Conservation (phyloP, 2,329 filamentous ascomycete genomes). For the Nemania diffusa region DNA sequence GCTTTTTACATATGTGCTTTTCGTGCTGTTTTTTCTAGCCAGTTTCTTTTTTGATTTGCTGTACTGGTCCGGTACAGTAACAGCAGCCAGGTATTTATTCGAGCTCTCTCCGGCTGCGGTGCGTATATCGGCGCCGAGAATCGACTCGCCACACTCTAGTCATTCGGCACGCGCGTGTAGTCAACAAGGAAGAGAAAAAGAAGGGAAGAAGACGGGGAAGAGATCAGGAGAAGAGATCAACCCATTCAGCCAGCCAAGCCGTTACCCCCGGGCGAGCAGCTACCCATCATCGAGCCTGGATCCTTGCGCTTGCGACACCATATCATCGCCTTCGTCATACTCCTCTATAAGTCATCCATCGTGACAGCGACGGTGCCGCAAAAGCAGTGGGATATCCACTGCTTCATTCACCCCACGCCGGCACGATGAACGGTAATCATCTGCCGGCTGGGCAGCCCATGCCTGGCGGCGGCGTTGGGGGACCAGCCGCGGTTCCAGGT, state of each 20-base stretch:
- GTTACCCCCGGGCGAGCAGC: background rate
- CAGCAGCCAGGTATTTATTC: conserved; percentile 11
- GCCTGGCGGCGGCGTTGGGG: conserved; percentile 52
- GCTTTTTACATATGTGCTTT: conserved; percentile 22
- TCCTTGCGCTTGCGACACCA: conserved; percentile 9
- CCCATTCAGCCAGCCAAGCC: background rate
- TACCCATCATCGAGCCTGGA: conserved; percentile 13
- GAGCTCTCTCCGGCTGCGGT: conserved; percentile 32
- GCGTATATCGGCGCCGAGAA: conserved; percentile 42
- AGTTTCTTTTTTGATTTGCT: conserved; percentile 14
- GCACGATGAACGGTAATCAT: conserved; percentile 82
- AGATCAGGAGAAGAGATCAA: conserved; percentile 2
- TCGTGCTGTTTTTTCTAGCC: conserved; percentile 19
- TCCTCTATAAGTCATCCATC: background rate
- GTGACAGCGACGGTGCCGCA: conserved; percentile 8
- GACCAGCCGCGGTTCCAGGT: conserved; percentile 43
- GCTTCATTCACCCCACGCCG: conserved; percentile 64
- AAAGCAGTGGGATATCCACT: conserved; percentile 49
- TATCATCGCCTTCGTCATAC: conserved; percentile 3
- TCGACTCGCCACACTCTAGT: conserved; percentile 32
- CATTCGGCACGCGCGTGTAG: conserved; percentile 31
- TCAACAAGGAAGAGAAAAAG: background rate
- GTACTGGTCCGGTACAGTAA: conserved; percentile 4
- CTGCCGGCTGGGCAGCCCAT: conserved; percentile 79
- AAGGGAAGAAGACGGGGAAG: background rate